A percentile compares a stretch with the other conserved stretches of the same genome.
Evolutionary conservation across 2,329 filamentous ascomycete genomes (phyloP).

Genomic region (Epichloe hybrida): DNA sequence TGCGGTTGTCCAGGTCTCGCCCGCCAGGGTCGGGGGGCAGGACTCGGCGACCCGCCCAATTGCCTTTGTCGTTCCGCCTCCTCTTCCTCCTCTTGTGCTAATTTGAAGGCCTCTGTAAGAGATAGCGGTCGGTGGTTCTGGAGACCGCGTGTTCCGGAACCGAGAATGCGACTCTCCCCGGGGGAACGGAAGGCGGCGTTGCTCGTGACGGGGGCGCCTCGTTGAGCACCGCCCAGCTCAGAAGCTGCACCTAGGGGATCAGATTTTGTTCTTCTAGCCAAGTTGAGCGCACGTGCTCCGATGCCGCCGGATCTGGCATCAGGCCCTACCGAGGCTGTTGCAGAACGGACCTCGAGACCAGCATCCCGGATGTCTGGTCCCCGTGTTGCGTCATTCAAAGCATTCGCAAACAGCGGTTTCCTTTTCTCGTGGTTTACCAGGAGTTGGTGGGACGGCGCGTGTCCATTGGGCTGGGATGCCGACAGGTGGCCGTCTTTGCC

Average conservation of each 20-base stretch:
- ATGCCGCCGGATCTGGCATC: slow-evolving; percentile 1
- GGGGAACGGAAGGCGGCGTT: slow-evolving; percentile 13
- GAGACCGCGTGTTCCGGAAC: slow-evolving; percentile 14
- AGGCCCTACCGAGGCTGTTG: slow-evolving; percentile 2
- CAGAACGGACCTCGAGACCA: background rate
- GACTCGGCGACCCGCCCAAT: slow-evolving; percentile 36
- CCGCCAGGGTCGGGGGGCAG: slow-evolving; percentile 33
- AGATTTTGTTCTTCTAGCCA: slow-evolving; percentile 13
- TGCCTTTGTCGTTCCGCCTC: slow-evolving; percentile 13
- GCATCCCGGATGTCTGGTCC: slow-evolving; percentile 8
- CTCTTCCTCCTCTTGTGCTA: slow-evolving; percentile 19
- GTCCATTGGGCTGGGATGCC: background rate
- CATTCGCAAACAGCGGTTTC: slow-evolving; percentile 25
- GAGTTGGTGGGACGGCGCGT: slow-evolving; percentile 13
- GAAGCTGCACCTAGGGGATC: slow-evolving; percentile 10
- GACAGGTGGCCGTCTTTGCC: background rate
- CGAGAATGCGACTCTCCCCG: slow-evolving; percentile 22
- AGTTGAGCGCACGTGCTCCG: background rate
- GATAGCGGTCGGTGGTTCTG: slow-evolving; percentile 23
- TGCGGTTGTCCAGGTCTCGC: slow-evolving; percentile 14
- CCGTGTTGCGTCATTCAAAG: slow-evolving; percentile 11
- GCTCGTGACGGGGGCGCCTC: slow-evolving; percentile 4
- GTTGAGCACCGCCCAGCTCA: slow-evolving; percentile 4
- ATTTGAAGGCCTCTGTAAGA: slow-evolving; percentile 28
- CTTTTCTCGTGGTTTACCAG: slow-evolving; percentile 27